These are phyloP conservation scores for Tulasnella calospora DNA, from an alignment of 768 basidiomycete genomes.

Conservation along the genomic window DNA sequence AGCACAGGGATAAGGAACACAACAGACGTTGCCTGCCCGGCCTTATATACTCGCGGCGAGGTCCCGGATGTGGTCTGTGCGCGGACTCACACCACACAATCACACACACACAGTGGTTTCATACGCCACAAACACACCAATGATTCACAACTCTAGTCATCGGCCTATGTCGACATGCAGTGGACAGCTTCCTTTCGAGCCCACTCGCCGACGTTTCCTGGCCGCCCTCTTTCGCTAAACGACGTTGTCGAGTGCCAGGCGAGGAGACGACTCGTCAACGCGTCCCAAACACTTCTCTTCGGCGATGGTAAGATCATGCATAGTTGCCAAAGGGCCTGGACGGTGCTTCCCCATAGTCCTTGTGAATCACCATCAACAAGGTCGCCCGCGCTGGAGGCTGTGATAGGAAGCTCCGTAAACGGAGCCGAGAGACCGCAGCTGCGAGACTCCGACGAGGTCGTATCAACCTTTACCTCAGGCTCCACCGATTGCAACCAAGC, in stretches of 20 bases:
- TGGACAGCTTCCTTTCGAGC: constrained; percentile 42
- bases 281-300: constrained; percentile 44
- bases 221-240: constrained; percentile 36
- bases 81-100: constrained; percentile 7
- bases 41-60: constrained; percentile 4
- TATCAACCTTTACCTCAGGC: neutral
- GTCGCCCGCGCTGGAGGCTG: neutral
- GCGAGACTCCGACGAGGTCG: constrained; percentile 13
- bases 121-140: neutral
- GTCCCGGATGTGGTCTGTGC: constrained; percentile 3
- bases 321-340: constrained; percentile 55
- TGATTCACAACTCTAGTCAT: no score
- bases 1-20: constrained; percentile 25
- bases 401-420: constrained; percentile 34
- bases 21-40: neutral
- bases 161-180: neutral
- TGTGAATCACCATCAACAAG: neutral
- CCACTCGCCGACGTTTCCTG: constrained; percentile 45
- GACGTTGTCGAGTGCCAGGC: constrained; percentile 52
- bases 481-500: constrained; percentile 9
- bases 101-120: constrained; percentile 2
- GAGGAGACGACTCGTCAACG: constrained; percentile 51
- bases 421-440: constrained; percentile 20
- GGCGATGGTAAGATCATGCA: constrained; percentile 41
- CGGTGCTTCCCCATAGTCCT: constrained; percentile 46